Percentiles rank a stretch among this genome's conserved stretches.
These are phyloP conservation scores for Kwoniella europaea DNA, from an alignment of 768 basidiomycete genomes.

Conservation along the genomic window DNA sequence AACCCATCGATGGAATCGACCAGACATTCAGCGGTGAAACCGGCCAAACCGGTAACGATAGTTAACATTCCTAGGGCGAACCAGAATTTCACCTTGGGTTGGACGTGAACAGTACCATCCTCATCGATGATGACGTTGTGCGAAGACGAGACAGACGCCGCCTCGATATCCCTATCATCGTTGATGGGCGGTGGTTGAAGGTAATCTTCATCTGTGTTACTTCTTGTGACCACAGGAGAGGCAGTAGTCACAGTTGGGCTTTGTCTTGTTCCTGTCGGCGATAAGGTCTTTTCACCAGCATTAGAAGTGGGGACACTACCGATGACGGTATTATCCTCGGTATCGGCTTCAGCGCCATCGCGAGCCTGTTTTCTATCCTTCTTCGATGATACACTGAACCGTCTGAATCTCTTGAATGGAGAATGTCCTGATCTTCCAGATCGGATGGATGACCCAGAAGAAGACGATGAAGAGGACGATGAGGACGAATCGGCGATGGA, in stretches of 20 bases:
- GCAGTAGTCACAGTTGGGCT: background rate
- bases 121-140: slow-evolving; percentile 25
- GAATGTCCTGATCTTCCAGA: slow-evolving; percentile 13
- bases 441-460: slow-evolving; percentile 21
- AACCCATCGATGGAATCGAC: slow-evolving; percentile 49
- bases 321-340: slow-evolving; percentile 13
- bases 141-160: slow-evolving; percentile 6
- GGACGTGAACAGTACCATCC: slow-evolving; percentile 29
- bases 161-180: slow-evolving; percentile 12
- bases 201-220: background rate
- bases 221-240: slow-evolving; percentile 4
- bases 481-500: slow-evolving; percentile 42
- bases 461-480: slow-evolving; percentile 25
- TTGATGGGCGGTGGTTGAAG: background rate
- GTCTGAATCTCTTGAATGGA: slow-evolving; percentile 39
- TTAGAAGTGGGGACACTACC: background rate
- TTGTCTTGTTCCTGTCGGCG: slow-evolving; percentile 7
- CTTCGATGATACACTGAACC: slow-evolving; percentile 14
- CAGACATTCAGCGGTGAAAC: slow-evolving; percentile 51
- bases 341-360: slow-evolving; percentile 18
- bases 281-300: slow-evolving; percentile 12
- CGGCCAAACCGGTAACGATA: slow-evolving; percentile 50
- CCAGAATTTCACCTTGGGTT: slow-evolving; percentile 37
- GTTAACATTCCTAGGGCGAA: slow-evolving; percentile 45
- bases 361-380: slow-evolving; percentile 1